Conservation (phyloP, 805 yeast species). For the Kuraishia capsulata region DNA sequence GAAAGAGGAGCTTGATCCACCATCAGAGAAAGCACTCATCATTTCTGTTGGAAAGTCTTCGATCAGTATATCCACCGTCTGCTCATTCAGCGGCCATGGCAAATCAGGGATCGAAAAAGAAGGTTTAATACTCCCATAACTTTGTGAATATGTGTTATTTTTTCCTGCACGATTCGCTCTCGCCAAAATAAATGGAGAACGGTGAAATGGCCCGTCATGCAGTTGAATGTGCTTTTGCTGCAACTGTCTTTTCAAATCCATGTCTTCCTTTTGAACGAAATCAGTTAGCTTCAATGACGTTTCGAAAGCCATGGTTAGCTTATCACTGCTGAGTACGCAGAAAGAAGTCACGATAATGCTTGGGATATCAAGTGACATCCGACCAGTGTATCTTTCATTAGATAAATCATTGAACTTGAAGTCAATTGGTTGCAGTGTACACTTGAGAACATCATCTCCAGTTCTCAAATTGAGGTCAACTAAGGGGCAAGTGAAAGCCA, state of each 20-base stretch:
- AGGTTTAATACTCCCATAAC: slow-evolving; percentile 45
- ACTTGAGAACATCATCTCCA: slow-evolving; percentile 14
- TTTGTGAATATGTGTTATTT: slow-evolving; percentile 27
- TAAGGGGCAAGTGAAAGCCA: slow-evolving; percentile 45
- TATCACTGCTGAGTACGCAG: slow-evolving; percentile 3
- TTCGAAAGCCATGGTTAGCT: slow-evolving; percentile 28
- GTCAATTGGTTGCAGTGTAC: slow-evolving; percentile 17
- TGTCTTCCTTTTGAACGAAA: slow-evolving; percentile 45
- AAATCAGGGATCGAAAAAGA: slow-evolving; percentile 57
- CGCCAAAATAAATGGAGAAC: slow-evolving; percentile 64
- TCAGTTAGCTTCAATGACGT: slow-evolving; percentile 57
- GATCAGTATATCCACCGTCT: slow-evolving; percentile 34
- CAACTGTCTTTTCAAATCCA: slow-evolving; percentile 30
- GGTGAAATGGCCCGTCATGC: slow-evolving; percentile 79
- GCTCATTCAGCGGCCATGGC: slow-evolving; percentile 47
- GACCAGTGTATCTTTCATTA: slow-evolving; percentile 51
- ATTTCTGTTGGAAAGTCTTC: slow-evolving; percentile 20
- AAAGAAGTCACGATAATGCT: slow-evolving; percentile 23
- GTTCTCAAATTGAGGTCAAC: slow-evolving; percentile 26
- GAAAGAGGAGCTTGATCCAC: not conserved
- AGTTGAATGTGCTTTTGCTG: slow-evolving; percentile 60
- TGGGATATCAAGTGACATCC: slow-evolving; percentile 43
- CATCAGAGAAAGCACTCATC: not conserved
- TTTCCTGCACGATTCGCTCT: slow-evolving; percentile 24
- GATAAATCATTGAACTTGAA: slow-evolving; percentile 61